phyloP scores from a whole-genome alignment of 1,139 yeast genomes.

The Yamadazyma jaroonii region DNA sequence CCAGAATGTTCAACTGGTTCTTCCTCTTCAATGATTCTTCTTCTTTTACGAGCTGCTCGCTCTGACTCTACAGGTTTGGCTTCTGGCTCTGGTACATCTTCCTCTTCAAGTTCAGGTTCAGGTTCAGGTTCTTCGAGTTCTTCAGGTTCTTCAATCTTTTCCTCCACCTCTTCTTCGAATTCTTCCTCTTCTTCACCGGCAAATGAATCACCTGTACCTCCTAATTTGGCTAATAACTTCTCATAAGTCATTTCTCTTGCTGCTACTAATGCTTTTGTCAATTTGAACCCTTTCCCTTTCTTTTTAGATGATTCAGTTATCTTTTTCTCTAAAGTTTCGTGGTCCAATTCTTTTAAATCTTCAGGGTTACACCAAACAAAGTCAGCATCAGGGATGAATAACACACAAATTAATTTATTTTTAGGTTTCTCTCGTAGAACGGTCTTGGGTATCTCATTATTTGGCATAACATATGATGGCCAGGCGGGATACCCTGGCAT shows the following conservation, averaged over 20 bases:
- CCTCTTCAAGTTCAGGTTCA: neutral
- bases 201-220: conserved; percentile 20
- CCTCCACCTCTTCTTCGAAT: conserved; percentile 9
- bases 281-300: conserved; percentile 31
- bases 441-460: conserved; percentile 34
- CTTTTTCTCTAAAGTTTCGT: conserved; percentile 24
- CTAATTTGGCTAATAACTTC: conserved; percentile 33
- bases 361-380: conserved; percentile 47
- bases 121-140: conserved; percentile 4
- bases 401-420: conserved; percentile 41
- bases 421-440: conserved; percentile 30
- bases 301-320: conserved; percentile 23
- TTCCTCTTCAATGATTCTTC: neutral
- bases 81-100: neutral
- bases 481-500: conserved; percentile 50
- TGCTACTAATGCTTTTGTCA: conserved; percentile 43
- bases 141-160: conserved; percentile 1
- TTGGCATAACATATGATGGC: conserved; percentile 50
- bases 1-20: neutral
- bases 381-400: conserved; percentile 49
- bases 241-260: conserved; percentile 39
- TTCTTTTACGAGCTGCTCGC: neutral
- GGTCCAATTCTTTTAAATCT: conserved; percentile 30
- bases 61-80: neutral
- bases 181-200: conserved; percentile 28